Evolutionary conservation across 495 filamentous ascomycete species (phyloP), one percentile per base, ranked within the genome.

Genomic region (Recurvomyces mirabilis): DNA sequence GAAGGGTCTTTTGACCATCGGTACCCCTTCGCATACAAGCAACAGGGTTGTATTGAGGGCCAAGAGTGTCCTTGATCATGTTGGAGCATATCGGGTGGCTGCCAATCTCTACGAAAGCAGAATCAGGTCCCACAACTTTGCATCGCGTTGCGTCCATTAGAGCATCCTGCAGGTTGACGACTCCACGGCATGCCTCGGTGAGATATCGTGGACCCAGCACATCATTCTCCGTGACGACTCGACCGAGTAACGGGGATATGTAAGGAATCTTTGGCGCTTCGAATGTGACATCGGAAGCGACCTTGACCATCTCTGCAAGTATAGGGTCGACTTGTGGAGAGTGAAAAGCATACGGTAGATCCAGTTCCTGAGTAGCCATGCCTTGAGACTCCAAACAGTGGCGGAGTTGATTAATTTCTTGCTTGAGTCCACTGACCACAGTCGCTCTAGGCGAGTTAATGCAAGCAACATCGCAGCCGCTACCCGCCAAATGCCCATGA

Each of bases 291-390:
- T 69, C 41, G 13, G 59, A 61, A 1, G 78, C 78, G 28, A 78
- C 54, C 2, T 63, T 59, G 46, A 81, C 75, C 32, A 87, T 82
- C 0, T 71, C 68, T 5, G 78, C 71, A 5, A 87, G 61, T 17
- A 91, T 82, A 18, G 79, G 70, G n/a, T 88, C 80, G 19, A 89
- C 75, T 53, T 89, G 85, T 0, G 74, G 68, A 4, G 84, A 82
- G 60, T 93, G 85, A 70, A 87, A 91, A 12, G 84, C 85, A 43
- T 78, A 88, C 23, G 81, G 80, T 12, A 87, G 74, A 26, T 77
- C 73, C 3, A 91, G 69, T 47, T 75, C 76, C 0, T 73, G 50
- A 5, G 31, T 49, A 38, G 57, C 56, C 13, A 55, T 19, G 9
- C 57, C 57, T 2, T 48, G 23, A 0, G 38, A 25, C 17, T 47